Evolutionary conservation across 2,329 filamentous ascomycete species (phyloP).

Genomic region (Pestalotiopsis sp.): DNA sequence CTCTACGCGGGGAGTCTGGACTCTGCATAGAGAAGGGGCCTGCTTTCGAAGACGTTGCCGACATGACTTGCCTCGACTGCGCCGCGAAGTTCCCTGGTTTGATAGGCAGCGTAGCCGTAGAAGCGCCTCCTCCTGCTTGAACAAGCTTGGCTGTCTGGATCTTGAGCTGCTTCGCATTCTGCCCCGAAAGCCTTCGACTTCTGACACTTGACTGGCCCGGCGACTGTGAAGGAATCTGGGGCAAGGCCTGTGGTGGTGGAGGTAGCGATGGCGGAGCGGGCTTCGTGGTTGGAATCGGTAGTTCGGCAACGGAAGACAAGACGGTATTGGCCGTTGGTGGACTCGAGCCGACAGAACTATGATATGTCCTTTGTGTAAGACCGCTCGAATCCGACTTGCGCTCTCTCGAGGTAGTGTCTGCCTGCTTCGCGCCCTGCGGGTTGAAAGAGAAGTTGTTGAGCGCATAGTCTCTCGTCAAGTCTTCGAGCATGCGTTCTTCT

Average conservation of each 20-base stretch:
- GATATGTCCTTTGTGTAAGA: slow-evolving; percentile 77
- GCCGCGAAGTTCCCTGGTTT: slow-evolving; percentile 41
- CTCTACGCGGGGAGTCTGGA: slow-evolving; percentile 37
- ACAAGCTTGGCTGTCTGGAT: slow-evolving; percentile 72
- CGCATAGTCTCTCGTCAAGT: slow-evolving; percentile 82
- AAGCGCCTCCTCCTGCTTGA: slow-evolving; percentile 27
- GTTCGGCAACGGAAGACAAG: slow-evolving; percentile 75
- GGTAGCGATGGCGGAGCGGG: slow-evolving; percentile 40
- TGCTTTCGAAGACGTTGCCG: slow-evolving; percentile 37
- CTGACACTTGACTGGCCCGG: slow-evolving; percentile 58
- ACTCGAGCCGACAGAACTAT: slow-evolving; percentile 77
- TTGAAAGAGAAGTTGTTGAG: slow-evolving; percentile 84
- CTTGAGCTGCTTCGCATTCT: slow-evolving; percentile 80
- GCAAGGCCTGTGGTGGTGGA: slow-evolving; percentile 52
- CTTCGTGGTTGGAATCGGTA: slow-evolving; percentile 28
- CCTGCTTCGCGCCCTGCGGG: slow-evolving; percentile 60
- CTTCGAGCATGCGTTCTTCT: slow-evolving; percentile 77
- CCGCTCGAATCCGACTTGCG: slow-evolving; percentile 83
- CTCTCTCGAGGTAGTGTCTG: slow-evolving; percentile 55
- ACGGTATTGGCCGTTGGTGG: slow-evolving; percentile 69
- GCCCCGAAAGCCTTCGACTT: slow-evolving; percentile 77
- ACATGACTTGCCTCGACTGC: slow-evolving; percentile 46
- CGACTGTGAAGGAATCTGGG: slow-evolving; percentile 42
- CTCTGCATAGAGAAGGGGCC: slow-evolving; percentile 34
- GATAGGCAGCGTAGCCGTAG: slow-evolving; percentile 26